Evolutionary conservation across 75 land plant genomes (phyloP).

Genomic region (Chamaecyparis obtusa): DNA sequence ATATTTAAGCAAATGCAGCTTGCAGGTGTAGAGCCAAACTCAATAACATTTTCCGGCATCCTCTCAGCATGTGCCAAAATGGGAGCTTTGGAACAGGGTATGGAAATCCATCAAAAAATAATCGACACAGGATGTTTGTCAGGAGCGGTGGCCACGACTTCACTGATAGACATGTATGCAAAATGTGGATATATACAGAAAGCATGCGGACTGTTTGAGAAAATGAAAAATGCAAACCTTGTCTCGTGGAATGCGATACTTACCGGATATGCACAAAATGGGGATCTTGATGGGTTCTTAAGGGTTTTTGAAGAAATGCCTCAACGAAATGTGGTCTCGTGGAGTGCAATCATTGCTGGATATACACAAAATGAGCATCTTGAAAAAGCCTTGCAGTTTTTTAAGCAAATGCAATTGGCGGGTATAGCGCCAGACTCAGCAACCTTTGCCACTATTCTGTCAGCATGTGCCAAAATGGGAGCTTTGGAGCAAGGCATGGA

Average conservation of each 20-base stretch:
- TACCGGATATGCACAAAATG: conserved; percentile 42
- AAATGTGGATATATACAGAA: conserved; percentile 11
- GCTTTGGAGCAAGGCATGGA: conserved; percentile 26
- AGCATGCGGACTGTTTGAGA: conserved; percentile 4
- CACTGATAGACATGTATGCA: conserved; percentile 21
- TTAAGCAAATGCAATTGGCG: conserved; percentile 28
- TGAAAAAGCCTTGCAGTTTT: conserved; percentile 23
- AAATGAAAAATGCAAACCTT: not conserved
- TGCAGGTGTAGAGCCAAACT: conserved; percentile 9
- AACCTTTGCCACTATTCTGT: not conserved
- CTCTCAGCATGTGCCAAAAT: conserved; percentile 18
- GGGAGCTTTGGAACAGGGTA: conserved; percentile 19
- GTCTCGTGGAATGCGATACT: conserved; percentile 15
- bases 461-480: conserved; percentile 32
- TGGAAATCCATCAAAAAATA: conserved; percentile 18
- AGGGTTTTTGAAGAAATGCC: conserved; percentile 26
- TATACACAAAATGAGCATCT: conserved; percentile 29
- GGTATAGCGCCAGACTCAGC: conserved; percentile 42
- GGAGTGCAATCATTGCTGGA: conserved; percentile 46
- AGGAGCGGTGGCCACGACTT: conserved; percentile 7
- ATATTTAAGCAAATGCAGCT: conserved; percentile 19
- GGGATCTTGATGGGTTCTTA: conserved; percentile 18
- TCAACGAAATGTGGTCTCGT: conserved; percentile 43
- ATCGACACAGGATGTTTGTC: conserved; percentile 7
- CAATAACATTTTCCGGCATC: conserved; percentile 9